Evolutionary conservation across 192 early-diverging fungal species (phyloP), one percentile per base, ranked within the genome.

Genomic region (Umbelopsis ramanniana): DNA sequence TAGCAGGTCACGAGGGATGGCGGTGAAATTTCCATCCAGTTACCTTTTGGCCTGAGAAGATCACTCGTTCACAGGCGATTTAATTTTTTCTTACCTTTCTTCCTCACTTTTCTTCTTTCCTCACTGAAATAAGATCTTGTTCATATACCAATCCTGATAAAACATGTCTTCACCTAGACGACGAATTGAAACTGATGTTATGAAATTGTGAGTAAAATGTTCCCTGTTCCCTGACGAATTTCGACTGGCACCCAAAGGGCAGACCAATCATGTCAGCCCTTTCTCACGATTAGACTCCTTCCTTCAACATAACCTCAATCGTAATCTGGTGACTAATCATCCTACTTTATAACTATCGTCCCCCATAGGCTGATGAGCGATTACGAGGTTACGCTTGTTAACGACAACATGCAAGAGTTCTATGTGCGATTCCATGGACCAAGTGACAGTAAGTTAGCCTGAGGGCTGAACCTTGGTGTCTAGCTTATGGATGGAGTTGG

Each of bases 371-470:
- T 99, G 12, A 99, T 99, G 97, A 95, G 94, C 83, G 97, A 99
- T 84, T 98, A 98, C 84, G 96, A 99, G 80, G 97, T 99, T 29
- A 95, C 93, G 26, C 90, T 99, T 43, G 95, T 98, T 52, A 97
- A 99, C 77, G 97, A 98, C 81, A 98, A 94, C 78, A 99, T 99
- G 96, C 96, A 99, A 86, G 97, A 98, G 79, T 97, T 98, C 71
- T 96, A 95, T 81, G 91, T 98, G 46, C 83, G 91, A 38, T 97
- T 99, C 74, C 85, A 91, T 80, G 97, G 97, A 12, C 97, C 97
- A 6, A 86, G 90, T 50, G 97, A 95, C 72, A 99, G 94, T 96
- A 92, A 75, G 90, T 88, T n/a, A 38, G 38, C 8, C 38, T 40
- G 38, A n/a, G 3, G 38, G 38, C 38, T 40, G 38, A 40, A 43